Conservation (phyloP, 2,329 filamentous ascomycete genomes). For the Aulographum hederae region DNA sequence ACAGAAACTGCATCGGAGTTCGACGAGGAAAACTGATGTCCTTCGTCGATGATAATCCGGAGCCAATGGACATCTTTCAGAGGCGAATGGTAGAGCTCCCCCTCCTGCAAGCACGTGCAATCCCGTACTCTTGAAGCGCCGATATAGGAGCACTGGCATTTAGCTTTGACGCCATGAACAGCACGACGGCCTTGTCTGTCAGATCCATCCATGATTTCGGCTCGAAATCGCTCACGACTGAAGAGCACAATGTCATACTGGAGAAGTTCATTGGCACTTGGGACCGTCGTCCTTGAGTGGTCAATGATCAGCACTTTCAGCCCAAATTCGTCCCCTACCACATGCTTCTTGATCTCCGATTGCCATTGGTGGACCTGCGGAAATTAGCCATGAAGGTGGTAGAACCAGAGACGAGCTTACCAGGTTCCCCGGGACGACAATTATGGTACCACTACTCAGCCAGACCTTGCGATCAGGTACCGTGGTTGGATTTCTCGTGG, state of each 20-base stretch:
- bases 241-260: constrained; percentile 63
- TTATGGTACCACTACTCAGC: constrained; percentile 51
- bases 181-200: constrained; percentile 16
- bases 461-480: constrained; percentile 30
- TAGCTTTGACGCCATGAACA: constrained; percentile 1
- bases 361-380: constrained; percentile 80
- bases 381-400: too few relatives aligned
- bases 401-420: too few relatives aligned
- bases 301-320: constrained; percentile 48
- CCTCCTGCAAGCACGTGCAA: constrained; percentile 23
- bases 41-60: constrained; percentile 80
- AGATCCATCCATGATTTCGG: constrained; percentile 36
- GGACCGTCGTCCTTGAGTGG: constrained; percentile 32
- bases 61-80: constrained; percentile 65
- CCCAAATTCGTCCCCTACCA: constrained; percentile 25
- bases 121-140: constrained; percentile 22
- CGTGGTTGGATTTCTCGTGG: constrained; percentile 23
- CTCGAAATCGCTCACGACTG: constrained; percentile 54
- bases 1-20: constrained; percentile 39
- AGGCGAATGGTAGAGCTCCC: constrained; percentile 35
- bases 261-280: constrained; percentile 37
- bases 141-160: constrained; percentile 24
- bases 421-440: constrained; percentile 71
- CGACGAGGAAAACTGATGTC: constrained; percentile 62
- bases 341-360: constrained; percentile 64